Conservation (phyloP, 768 basidiomycete species). For the Boletus pseudopeckii region DNA sequence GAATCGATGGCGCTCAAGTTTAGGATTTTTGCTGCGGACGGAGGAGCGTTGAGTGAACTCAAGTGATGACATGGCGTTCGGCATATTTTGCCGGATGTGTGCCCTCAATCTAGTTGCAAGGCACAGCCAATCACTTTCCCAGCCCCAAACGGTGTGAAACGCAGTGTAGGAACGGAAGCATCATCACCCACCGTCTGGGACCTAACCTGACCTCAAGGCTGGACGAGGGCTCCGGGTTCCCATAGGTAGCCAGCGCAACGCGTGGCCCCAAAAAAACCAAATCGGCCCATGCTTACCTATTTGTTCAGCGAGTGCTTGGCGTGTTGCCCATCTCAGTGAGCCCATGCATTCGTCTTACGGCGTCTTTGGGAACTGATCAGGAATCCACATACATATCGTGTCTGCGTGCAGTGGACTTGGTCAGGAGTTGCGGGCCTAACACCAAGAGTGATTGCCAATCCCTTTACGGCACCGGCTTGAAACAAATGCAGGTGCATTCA, state of each 20-base stretch:
- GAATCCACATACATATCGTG: conserved; percentile 1
- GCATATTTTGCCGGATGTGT: conserved; percentile 16
- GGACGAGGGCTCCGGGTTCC: conserved; percentile 7
- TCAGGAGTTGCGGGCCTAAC: conserved; percentile 9
- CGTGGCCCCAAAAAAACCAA: conserved; percentile 6
- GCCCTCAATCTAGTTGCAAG: conserved; percentile 28
- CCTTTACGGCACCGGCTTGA: conserved; percentile 32
- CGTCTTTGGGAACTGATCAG: conserved; percentile 15
- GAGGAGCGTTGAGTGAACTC: conserved; percentile 1
- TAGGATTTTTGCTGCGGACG: conserved; percentile 20
- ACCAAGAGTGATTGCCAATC: conserved; percentile 32
- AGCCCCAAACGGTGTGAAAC: conserved; percentile 29
- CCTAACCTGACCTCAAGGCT: conserved; percentile 3
- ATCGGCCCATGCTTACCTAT: conserved; percentile 7
- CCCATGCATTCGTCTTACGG: conserved; percentile 12
- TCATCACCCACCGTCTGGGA: conserved; percentile 11
- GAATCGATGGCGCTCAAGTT: conserved; percentile 7
- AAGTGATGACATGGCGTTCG: conserved; percentile 22
- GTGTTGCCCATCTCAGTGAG: conserved; percentile 19
- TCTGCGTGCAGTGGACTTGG: conserved; percentile 11
- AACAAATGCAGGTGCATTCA: conserved; percentile 21
- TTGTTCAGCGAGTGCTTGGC: conserved; percentile 8
- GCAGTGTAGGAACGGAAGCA: conserved; percentile 20
- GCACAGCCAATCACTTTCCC: conserved; percentile 27
- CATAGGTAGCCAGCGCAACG: conserved; percentile 12